Evolutionary conservation across 2,329 filamentous ascomycete species (phyloP), one percentile per base, ranked within the genome.

Genomic region (Aspergillus sp.): DNA sequence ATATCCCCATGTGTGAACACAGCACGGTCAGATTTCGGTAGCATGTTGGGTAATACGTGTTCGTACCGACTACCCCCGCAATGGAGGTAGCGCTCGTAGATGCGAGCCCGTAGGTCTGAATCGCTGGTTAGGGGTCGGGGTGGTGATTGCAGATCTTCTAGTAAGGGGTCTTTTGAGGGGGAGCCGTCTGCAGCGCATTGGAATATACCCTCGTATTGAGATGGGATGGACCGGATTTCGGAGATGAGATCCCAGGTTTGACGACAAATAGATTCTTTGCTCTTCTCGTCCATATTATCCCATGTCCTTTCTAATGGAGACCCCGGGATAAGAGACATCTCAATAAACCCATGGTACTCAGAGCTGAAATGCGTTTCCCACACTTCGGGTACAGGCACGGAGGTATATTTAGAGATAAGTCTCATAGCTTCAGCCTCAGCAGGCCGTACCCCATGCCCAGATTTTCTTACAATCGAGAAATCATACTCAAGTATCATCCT

Each of bases 1-100:
- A 67, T 58, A 48, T 66, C 62, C 3, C 49, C 58, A 45, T 68
- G 65, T 4, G 64, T 62, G 49, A 66, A 62, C n/a, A 61, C 54
- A 4, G 56, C 51, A 7, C n/a, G 26, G 29, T 48, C 48, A 47
- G 62, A 58, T 19, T 35, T 44, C 28, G 51, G 59, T 7, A 62
- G 44, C 57, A 60, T 59, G 27, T 56, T 45, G 1, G 47, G 52
- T 38, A 59, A 45, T 35, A 55, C 10, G 45, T 54, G 33, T 39
- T 55, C 48, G 45, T 55, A 57, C 9, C 45, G 51, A 41, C 32
- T 44, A 8, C 57, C 59, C 19, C 47, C 51, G 8, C 42, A 57
- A n/a, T 61, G 48, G 19, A 54, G 7, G 48, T 62, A 61, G 27
- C 54, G 56, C 40, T 61, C 52, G 40, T 50, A 56, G 10, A 62